Evolutionary conservation across 2,329 filamentous ascomycete genomes (phyloP).

Genomic region (Paraconiothyrium sp.): DNA sequence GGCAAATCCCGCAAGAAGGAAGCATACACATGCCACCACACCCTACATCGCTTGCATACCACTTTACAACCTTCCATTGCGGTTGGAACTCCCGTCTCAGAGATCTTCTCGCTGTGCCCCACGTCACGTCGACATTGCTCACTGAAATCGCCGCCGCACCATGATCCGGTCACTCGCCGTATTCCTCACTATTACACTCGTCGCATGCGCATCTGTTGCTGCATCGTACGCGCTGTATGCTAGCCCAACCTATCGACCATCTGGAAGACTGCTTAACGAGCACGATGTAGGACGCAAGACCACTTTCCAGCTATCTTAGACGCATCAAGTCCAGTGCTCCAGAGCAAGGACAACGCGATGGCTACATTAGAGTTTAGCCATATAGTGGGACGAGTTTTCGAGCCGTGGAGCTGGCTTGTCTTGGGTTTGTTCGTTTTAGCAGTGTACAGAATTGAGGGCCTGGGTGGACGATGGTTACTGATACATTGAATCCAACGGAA

Average conservation of each 20-base stretch:
- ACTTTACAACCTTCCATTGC: background rate
- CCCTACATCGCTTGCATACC: background rate
- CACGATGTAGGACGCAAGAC: background rate
- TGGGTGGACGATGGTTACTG: slow-evolving; percentile 1
- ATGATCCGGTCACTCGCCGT: background rate
- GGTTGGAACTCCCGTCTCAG: background rate
- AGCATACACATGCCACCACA: background rate
- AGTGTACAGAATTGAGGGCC: background rate
- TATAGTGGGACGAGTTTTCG: background rate
- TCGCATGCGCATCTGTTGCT: background rate
- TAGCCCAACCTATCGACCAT: background rate
- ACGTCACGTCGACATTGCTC: too few relatives aligned
- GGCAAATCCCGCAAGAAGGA: background rate
- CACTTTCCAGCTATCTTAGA: background rate
- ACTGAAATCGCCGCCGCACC: background rate
- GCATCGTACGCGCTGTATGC: background rate
- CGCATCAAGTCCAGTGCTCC: background rate
- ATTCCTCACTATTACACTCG: background rate
- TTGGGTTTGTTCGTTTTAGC: background rate
- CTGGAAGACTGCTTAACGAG: background rate
- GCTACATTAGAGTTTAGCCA: background rate
- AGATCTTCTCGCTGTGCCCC: background rate
- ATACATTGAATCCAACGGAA: background rate
- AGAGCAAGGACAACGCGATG: background rate
- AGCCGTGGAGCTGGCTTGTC: background rate